A percentile compares a stretch with the other conserved stretches of the same genome.
phyloP scores from a whole-genome alignment of 2,329 filamentous ascomycete genomes.

The Verticillium albo-atrum region DNA sequence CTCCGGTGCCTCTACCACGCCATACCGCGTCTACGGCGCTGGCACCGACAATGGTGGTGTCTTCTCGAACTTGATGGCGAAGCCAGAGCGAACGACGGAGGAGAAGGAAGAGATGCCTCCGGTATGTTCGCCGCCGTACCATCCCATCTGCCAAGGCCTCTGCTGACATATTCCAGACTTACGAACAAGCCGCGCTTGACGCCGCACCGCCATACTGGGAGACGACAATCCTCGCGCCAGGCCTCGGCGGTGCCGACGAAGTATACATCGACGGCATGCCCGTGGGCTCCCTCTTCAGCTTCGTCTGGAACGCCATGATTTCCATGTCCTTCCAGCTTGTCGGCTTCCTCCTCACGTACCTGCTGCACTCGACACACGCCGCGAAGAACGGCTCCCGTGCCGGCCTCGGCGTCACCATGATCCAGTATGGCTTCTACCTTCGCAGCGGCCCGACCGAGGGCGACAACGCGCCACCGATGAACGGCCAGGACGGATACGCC shows the following conservation, averaged over 20 bases:
- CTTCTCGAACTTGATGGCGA: conserved; percentile 90
- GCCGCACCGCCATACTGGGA: conserved; percentile 98
- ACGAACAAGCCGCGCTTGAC: conserved; percentile 96
- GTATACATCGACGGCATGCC: conserved; percentile 96
- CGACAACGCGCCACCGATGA: conserved; percentile 36
- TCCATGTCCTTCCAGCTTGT: conserved; percentile 96
- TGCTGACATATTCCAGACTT: conserved; percentile 59
- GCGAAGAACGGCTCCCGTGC: conserved; percentile 96
- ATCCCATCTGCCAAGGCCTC: background rate
- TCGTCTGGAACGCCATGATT: conserved; percentile 93
- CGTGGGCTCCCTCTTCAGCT: conserved; percentile 81
- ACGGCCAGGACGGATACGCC: conserved; percentile 54
- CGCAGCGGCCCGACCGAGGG: conserved; percentile 52
- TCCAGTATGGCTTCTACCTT: conserved; percentile 97
- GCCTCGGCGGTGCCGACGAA: conserved; percentile 84
- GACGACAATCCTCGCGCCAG: conserved; percentile 93
- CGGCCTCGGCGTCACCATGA: conserved; percentile 88
- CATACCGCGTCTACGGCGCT: conserved; percentile 61
- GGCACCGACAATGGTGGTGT: conserved; percentile 87
- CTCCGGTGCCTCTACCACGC: conserved; percentile 21
- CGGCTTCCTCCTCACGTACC: conserved; percentile 95
- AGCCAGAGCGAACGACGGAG: conserved; percentile 76
- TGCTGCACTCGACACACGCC: conserved; percentile 94
- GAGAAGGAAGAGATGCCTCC: conserved; percentile 87
- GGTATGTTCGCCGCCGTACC: conserved; percentile 49